Evolutionary conservation across 257 asterid genomes (phyloP).

Genomic region (Henckelia pumila): DNA sequence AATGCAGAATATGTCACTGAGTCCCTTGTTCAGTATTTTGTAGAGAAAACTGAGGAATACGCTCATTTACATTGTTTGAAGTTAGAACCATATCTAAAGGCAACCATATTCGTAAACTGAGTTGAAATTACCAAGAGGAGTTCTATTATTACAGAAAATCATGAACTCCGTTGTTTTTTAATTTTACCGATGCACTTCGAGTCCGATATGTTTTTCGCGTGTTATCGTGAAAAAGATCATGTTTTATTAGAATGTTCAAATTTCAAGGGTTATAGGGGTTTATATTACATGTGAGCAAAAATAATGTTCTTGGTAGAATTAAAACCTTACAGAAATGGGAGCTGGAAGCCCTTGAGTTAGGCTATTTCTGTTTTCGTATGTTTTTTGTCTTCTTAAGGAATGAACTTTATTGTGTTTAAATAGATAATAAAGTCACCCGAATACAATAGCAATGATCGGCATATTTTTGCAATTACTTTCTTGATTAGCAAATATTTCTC

Average conservation of each 20-base stretch:
- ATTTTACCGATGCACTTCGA: too few species aligned
- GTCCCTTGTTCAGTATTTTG: neutral
- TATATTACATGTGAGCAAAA: too few species aligned
- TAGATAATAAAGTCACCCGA: neutral
- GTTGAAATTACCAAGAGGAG: too few species aligned
- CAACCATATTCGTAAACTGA: too few species aligned
- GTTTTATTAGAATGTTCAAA: too few species aligned
- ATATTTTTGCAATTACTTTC: constrained; percentile 6
- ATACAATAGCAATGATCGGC: neutral
- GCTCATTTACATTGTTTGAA: neutral
- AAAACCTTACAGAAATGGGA: neutral
- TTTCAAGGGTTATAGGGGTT: neutral
- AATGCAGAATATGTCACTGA: neutral
- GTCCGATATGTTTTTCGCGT: too few species aligned
- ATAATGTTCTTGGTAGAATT: neutral
- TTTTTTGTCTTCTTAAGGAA: too few species aligned
- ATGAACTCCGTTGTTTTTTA: too few species aligned
- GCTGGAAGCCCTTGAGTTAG: constrained; percentile 3
- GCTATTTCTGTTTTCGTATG: neutral
- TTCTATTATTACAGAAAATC: too few species aligned
- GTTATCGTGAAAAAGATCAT: too few species aligned
- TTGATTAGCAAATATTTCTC: too few species aligned
- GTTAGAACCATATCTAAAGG: neutral
- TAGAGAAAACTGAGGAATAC: neutral
- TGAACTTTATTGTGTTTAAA: neutral